Conservation (phyloP, 2,329 filamentous ascomycete genomes). For the Myriangium duriaei region DNA sequence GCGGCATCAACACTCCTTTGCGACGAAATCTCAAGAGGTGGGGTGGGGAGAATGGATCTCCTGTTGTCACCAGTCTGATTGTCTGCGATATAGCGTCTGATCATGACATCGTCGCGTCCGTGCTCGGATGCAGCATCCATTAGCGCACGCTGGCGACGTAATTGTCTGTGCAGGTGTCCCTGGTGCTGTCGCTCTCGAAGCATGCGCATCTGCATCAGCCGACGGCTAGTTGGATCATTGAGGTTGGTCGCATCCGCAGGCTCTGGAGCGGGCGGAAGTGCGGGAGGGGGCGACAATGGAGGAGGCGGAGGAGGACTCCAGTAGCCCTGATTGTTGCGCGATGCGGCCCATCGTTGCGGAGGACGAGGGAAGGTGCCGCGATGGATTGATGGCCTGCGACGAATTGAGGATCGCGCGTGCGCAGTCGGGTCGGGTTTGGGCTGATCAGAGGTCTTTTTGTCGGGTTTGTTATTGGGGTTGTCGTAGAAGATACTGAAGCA, state of each 20-base stretch:
- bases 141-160: no score
- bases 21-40: slow-evolving; percentile 6
- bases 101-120: no score
- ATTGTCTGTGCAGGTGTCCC: no score
- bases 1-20: background rate
- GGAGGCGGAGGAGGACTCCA: slow-evolving; percentile 18
- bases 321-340: background rate
- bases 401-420: slow-evolving; percentile 44
- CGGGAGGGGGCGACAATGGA: slow-evolving; percentile 16
- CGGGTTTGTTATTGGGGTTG: background rate
- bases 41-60: slow-evolving; percentile 3
- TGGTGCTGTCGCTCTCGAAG: no score
- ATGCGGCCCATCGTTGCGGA: slow-evolving; percentile 1
- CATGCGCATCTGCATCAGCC: no score
- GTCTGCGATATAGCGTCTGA: no score
- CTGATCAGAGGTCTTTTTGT: background rate
- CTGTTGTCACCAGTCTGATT: no score
- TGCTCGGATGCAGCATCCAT: no score
- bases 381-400: slow-evolving; percentile 29
- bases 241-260: no score
- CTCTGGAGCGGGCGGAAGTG: slow-evolving; percentile 16
- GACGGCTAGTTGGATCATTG: no score
- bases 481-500: no score
- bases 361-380: slow-evolving; percentile 14
- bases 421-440: slow-evolving; percentile 42